Conservation (phyloP, 2,329 filamentous ascomycete species). For the Dryadomyces sulphureus region DNA sequence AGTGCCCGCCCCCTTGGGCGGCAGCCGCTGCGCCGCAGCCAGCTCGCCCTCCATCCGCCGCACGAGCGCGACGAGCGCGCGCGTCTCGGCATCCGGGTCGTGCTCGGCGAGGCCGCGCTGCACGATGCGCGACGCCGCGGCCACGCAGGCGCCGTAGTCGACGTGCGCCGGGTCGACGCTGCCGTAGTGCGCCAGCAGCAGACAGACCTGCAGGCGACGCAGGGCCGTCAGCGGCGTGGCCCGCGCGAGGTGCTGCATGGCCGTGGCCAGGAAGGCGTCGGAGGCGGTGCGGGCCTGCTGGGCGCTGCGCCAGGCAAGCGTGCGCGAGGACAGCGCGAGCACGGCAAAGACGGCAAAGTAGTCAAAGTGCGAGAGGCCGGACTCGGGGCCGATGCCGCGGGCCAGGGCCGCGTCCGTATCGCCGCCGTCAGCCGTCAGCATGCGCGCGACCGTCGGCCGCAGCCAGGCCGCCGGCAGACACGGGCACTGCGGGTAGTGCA, state of each 20-base stretch:
- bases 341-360: slow-evolving; percentile 2
- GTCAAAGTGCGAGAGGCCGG: neutral
- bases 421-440: slow-evolving; percentile 1
- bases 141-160: neutral
- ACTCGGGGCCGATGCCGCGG: slow-evolving; percentile 1
- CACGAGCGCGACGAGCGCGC: neutral
- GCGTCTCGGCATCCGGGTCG: neutral
- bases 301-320: neutral
- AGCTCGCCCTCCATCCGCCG: slow-evolving; percentile 1
- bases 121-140: neutral
- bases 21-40: neutral
- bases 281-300: slow-evolving; percentile 1
- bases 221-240: neutral
- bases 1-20: neutral
- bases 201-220: slow-evolving; percentile 1
- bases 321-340: slow-evolving; percentile 1
- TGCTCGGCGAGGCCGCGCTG: neutral
- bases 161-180: slow-evolving; percentile 1
- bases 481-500: slow-evolving; percentile 1
- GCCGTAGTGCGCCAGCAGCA: slow-evolving; percentile 3
- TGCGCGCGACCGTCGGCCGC: neutral
- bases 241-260: slow-evolving; percentile 1
- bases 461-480: neutral
- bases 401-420: neutral
- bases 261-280: slow-evolving; percentile 1